Evolutionary conservation across 1,284 basidiomycete genomes (phyloP), one percentile per base, ranked within the genome.

Genomic region (Sanghuangporus sanghuang): DNA sequence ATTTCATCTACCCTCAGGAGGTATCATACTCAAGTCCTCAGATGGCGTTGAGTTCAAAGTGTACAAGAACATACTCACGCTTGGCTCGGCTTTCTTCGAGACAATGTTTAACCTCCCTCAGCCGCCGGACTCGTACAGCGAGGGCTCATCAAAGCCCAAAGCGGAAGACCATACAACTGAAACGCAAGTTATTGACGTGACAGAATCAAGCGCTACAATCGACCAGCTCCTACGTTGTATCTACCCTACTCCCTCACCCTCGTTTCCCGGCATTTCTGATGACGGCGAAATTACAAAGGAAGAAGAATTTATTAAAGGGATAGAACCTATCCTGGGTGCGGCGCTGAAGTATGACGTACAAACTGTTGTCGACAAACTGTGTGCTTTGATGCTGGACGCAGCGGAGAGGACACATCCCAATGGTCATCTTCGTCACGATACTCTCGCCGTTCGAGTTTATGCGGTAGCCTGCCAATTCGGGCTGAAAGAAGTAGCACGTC

Each of bases 201-300:
- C 83, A 3, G 89, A 90, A 69, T 61, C 75, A 35, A 72, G 73
- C 8, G 67, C 70, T 5, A 75, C 75, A 6, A 65, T 90, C 1
- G 76, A 82, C 52, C 71, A 73, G 6, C 74, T 90, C 32, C 75
- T 90, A 38, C 80, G 78, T 23, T 80, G 84, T 68, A 71, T 89
- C 59, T 79, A 78, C 61, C 77, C 77, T 3, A 59, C 73, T 48
- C 66, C 71, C 59, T 69, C 73, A 21, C 77, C 75, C 35, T 65
- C 68, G n/a, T 61, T 56, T 27, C 54, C 46, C 6, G 59, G 63
- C 14, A 23, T 42, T 6, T 23, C 59, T 35, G 40, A 44, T 6
- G 44, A n/a, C 14, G 63, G 59, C 11, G 40, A 14, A 18, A 21
- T 64, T 32, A 55, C 21, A 6, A 32, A 63, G n/a, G 38, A 56